These are phyloP conservation scores for Pseudogymnoascus sp. DNA, from an alignment of 2,329 filamentous ascomycete species.

Conservation along the genomic window DNA sequence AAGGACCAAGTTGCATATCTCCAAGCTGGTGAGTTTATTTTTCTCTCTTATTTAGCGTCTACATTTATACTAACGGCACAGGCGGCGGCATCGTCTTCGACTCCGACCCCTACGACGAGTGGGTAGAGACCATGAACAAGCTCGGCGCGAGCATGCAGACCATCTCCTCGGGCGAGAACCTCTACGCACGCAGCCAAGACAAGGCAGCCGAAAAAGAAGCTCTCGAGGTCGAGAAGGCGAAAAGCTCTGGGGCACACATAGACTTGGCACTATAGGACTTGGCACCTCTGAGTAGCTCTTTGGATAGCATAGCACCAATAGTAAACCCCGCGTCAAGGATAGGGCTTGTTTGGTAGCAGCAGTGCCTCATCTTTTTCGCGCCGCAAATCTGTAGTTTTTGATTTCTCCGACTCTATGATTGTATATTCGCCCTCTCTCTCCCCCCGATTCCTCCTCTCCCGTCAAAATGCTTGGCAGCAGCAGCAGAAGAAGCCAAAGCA, in stretches of 20 bases:
- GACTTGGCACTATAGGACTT: conserved; percentile 22
- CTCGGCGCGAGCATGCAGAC: conserved; percentile 81
- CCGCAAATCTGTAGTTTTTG: background rate
- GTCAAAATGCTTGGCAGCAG: background rate
- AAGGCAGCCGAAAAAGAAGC: conserved; percentile 2
- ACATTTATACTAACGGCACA: conserved; percentile 21
- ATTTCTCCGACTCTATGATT: background rate
- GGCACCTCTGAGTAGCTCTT: conserved; percentile 7
- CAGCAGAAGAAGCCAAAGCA: background rate
- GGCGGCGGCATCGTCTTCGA: conserved; percentile 91
- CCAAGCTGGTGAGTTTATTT: conserved; percentile 53
- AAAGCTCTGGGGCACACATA: conserved; percentile 16
- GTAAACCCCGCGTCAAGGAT: background rate
- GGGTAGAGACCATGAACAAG: conserved; percentile 96
- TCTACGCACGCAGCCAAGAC: conserved; percentile 16
- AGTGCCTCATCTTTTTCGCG: background rate
- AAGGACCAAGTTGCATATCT: conserved; percentile 89
- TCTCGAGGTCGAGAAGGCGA: conserved; percentile 1
- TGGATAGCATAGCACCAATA: background rate
- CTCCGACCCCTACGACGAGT: conserved; percentile 84
- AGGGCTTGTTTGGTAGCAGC: background rate
- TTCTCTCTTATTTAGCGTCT: background rate
- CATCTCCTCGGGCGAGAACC: conserved; percentile 73
- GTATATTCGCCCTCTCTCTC: background rate
- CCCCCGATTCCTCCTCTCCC: background rate